Evolutionary conservation across 2,329 filamentous ascomycete species (phyloP), one percentile per base, ranked within the genome.

Genomic region (Fusarium cicatricum): DNA sequence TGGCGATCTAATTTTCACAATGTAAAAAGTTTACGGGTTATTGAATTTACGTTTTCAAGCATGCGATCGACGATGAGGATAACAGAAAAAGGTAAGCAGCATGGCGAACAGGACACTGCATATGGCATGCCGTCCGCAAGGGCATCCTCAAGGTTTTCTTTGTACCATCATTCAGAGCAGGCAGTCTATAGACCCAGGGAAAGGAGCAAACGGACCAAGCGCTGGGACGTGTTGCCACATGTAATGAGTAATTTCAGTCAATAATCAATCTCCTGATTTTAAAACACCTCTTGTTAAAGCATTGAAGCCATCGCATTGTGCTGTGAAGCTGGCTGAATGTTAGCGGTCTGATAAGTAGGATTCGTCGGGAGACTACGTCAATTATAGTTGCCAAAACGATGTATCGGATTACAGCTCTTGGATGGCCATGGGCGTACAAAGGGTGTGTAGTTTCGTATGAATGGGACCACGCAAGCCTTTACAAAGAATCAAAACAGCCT

Each of bases 191-290:
- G 45, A 67, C 32, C 46, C 50, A 47, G 41, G 59, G 44, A 58
- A 58, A 45, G 51, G 54, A 53, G 52, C 50, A 64, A 62, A 70
- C 69, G 67, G 66, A 77, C 74, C 75, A 77, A 77, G 75, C 70
- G 75, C 75, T 77, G 75, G 73, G 70, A 73, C 65, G 69, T 65
- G 69, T 69, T 71, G 61, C 63, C 48, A 58, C 50, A 57, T 48
- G 31, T 69, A 69, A 65, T 64, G 50, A 60, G 54, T 69, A 69
- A 63, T 68, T 59, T 29, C 50, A 62, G 46, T 42, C 21, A 55
- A 60, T 38, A 57, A 14, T 36, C 14, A 32, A n/a, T 41, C 21
- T 34, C 23, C 19, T 43, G 31, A 31, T 19, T 11, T 12, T 11
- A n/a, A 45, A 37, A 32, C 15, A 11, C 15, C 11, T 32, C 11